Evolutionary conservation across 2,329 filamentous ascomycete species (phyloP).

Genomic region (Thelonectria olida): DNA sequence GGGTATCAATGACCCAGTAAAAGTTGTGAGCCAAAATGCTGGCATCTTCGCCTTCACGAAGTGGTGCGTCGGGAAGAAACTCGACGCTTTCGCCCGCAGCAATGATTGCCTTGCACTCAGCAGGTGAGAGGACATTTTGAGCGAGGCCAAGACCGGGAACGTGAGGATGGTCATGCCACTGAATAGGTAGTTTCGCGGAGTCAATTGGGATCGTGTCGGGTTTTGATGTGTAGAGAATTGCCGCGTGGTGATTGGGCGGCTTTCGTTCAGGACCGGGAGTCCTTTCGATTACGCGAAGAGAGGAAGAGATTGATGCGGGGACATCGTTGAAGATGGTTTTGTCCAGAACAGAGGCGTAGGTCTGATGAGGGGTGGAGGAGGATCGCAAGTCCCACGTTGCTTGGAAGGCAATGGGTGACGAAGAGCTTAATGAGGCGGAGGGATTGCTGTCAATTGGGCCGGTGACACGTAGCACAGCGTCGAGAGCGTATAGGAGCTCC

Average conservation of each 20-base stretch:
- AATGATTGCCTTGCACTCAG: constrained; percentile 73
- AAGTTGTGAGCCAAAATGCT: constrained; percentile 78
- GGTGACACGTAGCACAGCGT: constrained; percentile 70
- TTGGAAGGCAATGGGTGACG: constrained; percentile 65
- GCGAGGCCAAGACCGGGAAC: constrained; percentile 71
- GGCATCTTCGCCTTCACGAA: constrained; percentile 71
- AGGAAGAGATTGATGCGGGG: constrained; percentile 47
- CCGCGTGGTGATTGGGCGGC: constrained; percentile 73
- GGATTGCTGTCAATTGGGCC: constrained; percentile 65
- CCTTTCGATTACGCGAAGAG: constrained; percentile 68
- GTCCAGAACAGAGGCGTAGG: constrained; percentile 68
- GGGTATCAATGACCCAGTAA: constrained; percentile 74
- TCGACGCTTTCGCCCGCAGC: constrained; percentile 71
- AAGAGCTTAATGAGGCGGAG: constrained; percentile 42
- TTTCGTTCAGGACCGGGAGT: constrained; percentile 69
- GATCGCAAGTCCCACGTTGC: constrained; percentile 68
- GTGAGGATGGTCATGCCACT: constrained; percentile 66
- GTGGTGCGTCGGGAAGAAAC: constrained; percentile 73
- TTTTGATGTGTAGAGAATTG: constrained; percentile 69
- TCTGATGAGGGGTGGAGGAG: constrained; percentile 49
- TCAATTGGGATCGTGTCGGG: constrained; percentile 65
- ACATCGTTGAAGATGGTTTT: constrained; percentile 59
- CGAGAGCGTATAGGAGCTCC: constrained; percentile 68
- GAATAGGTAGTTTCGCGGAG: constrained; percentile 54
- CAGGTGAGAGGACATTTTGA: constrained; percentile 65